phyloP scores from a whole-genome alignment of 352 stramenopile species.

The Globisporangium alternatum region DNA sequence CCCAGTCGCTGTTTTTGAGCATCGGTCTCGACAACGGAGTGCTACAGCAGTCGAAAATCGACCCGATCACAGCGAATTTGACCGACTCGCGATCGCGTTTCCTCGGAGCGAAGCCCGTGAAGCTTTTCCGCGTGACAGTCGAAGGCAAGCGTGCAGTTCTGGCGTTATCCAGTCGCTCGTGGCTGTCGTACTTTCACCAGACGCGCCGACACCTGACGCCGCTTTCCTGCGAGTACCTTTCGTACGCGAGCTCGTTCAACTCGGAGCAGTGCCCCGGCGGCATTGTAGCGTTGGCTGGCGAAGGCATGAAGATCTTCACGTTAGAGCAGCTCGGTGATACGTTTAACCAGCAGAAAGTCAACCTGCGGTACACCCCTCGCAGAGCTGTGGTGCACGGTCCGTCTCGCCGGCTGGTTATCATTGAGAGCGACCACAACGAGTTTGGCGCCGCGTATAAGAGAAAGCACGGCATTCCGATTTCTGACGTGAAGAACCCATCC shows the following conservation, averaged over 20 bases:
- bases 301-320: slow-evolving; percentile 97
- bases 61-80: slow-evolving; percentile 83
- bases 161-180: slow-evolving; percentile 93
- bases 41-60: slow-evolving; percentile 90
- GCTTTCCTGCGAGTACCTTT: slow-evolving; percentile 94
- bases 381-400: slow-evolving; percentile 91
- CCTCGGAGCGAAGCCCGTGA: slow-evolving; percentile 93
- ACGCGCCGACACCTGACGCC: slow-evolving; percentile 91
- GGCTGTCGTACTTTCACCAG: slow-evolving; percentile 94
- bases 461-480: slow-evolving; percentile 58
- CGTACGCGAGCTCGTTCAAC: slow-evolving; percentile 95
- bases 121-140: slow-evolving; percentile 92
- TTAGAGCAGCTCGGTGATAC: slow-evolving; percentile 94
- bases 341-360: slow-evolving; percentile 96
- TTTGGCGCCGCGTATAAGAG: slow-evolving; percentile 91
- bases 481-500: slow-evolving; percentile 42
- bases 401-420: slow-evolving; percentile 90
- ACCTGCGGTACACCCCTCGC: slow-evolving; percentile 97
- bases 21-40: slow-evolving; percentile 95
- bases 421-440: slow-evolving; percentile 98
- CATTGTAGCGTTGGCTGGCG: slow-evolving; percentile 94
- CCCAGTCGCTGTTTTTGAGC: slow-evolving; percentile 74
- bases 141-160: slow-evolving; percentile 91
- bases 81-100: slow-evolving; percentile 92
- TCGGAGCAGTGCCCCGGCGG: slow-evolving; percentile 96